Evolutionary conservation across 768 basidiomycete genomes (phyloP).

Genomic region (Melanogaster broomeanus): DNA sequence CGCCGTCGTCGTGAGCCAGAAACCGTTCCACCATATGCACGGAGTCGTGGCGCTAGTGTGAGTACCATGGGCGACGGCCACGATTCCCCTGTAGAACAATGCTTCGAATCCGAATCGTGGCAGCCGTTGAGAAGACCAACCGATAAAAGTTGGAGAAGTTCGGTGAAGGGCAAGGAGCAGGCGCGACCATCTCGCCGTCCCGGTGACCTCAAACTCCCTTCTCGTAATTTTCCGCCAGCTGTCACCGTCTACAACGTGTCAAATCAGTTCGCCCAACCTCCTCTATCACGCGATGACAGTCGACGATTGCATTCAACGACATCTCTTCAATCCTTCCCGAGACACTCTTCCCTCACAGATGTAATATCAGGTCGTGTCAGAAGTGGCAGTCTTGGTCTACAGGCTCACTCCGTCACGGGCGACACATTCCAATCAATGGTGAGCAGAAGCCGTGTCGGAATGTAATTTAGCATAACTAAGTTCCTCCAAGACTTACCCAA

Average conservation of each 20-base stretch:
- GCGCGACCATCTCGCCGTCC: slow-evolving; percentile 46
- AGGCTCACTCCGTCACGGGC: slow-evolving; percentile 26
- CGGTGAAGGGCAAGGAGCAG: slow-evolving; percentile 48
- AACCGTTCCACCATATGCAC: slow-evolving; percentile 37
- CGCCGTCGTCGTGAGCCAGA: slow-evolving; percentile 27
- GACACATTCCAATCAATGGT: slow-evolving; percentile 27
- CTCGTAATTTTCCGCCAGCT: slow-evolving; percentile 48
- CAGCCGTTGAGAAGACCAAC: slow-evolving; percentile 41
- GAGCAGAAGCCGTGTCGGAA: slow-evolving; percentile 9
- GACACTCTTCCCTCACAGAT: slow-evolving; percentile 31
- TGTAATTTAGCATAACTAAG: slow-evolving; percentile 7
- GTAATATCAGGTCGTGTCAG: slow-evolving; percentile 48
- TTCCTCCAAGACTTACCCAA: slow-evolving; percentile 24
- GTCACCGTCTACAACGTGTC: slow-evolving; percentile 29
- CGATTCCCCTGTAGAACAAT: slow-evolving; percentile 39
- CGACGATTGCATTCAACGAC: slow-evolving; percentile 40
- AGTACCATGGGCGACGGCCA: slow-evolving; percentile 47
- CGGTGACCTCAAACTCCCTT: slow-evolving; percentile 64
- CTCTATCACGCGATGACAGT: slow-evolving; percentile 39
- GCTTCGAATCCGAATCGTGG: slow-evolving; percentile 57
- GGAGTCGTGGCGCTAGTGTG: slow-evolving; percentile 58
- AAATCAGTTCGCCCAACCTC: slow-evolving; percentile 38
- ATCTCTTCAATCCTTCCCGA: slow-evolving; percentile 40
- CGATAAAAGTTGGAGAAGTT: slow-evolving; percentile 48
- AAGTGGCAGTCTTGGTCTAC: slow-evolving; percentile 62